phyloP scores from a whole-genome alignment of 2,329 filamentous ascomycete genomes.

The Tolypocladium ophioglossoides region DNA sequence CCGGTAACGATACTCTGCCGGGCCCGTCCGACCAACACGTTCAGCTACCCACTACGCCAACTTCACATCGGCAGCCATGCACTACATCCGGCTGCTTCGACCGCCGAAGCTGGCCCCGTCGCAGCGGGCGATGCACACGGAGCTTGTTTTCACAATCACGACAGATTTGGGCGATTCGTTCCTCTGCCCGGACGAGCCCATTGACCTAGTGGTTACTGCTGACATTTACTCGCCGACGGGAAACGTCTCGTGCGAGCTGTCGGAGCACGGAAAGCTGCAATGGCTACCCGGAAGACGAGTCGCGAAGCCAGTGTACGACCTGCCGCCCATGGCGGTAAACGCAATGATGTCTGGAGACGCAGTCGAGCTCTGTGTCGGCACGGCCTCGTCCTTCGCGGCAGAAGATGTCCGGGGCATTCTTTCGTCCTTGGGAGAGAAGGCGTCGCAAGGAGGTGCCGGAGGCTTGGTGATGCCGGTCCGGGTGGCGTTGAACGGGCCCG shows the following conservation, averaged over 20 bases:
- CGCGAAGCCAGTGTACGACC: constrained; percentile 21
- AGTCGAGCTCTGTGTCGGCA: constrained; percentile 17
- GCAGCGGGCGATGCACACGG: constrained; percentile 18
- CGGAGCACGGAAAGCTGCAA: constrained; percentile 15
- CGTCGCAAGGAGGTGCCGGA: constrained; percentile 8
- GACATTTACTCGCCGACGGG: constrained; percentile 11
- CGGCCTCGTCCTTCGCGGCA: constrained; percentile 14
- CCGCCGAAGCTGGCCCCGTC: constrained; percentile 27
- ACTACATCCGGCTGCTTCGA: constrained; percentile 46
- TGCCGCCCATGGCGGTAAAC: constrained; percentile 16
- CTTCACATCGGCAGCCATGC: constrained; percentile 29
- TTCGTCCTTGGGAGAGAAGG: constrained; percentile 7
- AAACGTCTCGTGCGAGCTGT: constrained; percentile 12
- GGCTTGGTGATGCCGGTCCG: constrained; percentile 35
- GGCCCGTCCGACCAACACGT: not conserved
- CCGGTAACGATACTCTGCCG: not conserved
- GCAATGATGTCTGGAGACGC: constrained; percentile 12
- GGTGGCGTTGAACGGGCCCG: constrained; percentile 19
- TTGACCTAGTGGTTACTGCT: constrained; percentile 30
- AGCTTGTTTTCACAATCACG: constrained; percentile 42
- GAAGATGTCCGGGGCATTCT: constrained; percentile 16
- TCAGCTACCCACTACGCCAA: not conserved
- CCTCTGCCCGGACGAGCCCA: constrained; percentile 30
- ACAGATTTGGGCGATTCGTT: constrained; percentile 48
- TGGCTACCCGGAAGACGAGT: constrained; percentile 28